Evolutionary conservation across 1,284 basidiomycete genomes (phyloP).

Genomic region (Cryptococcus maquisensis): DNA sequence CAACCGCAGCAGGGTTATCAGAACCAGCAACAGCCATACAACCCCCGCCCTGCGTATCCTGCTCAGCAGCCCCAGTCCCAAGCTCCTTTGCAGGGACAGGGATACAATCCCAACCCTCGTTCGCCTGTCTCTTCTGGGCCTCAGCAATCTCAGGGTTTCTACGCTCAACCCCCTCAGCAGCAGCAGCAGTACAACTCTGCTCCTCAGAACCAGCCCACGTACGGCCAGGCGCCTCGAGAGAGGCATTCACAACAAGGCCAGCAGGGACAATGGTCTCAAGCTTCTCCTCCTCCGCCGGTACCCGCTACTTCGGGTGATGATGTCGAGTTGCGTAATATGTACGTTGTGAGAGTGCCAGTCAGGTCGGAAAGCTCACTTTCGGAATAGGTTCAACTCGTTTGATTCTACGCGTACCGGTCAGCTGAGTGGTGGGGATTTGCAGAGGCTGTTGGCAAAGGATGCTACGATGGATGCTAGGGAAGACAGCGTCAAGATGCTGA

Average conservation of each 20-base stretch:
- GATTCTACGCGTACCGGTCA: slow-evolving; percentile 42
- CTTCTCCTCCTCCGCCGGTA: slow-evolving; percentile 10
- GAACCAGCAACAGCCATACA: slow-evolving; percentile 13
- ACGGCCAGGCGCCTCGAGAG: slow-evolving; percentile 9
- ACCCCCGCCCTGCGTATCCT: slow-evolving; percentile 9
- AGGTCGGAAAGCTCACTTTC: too few relatives aligned
- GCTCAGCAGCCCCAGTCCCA: neutral
- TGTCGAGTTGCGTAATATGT: slow-evolving; percentile 35
- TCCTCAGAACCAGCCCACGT: slow-evolving; percentile 4
- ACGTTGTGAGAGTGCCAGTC: slow-evolving; percentile 7
- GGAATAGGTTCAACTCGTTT: slow-evolving; percentile 40
- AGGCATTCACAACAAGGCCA: slow-evolving; percentile 4
- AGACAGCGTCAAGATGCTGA: slow-evolving; percentile 48
- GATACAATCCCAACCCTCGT: neutral
- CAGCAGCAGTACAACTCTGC: slow-evolving; percentile 7
- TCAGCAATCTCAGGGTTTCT: neutral
- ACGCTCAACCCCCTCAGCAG: slow-evolving; percentile 4
- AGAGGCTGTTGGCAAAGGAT: slow-evolving; percentile 45
- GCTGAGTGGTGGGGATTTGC: slow-evolving; percentile 41
- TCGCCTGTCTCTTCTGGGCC: neutral
- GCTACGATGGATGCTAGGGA: slow-evolving; percentile 47
- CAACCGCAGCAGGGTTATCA: slow-evolving; percentile 15
- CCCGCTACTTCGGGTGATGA: slow-evolving; percentile 19
- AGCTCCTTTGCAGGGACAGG: neutral
- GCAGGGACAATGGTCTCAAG: slow-evolving; percentile 22